Conservation (phyloP, 2,329 filamentous ascomycete genomes). For the Magnaporthales sp. region DNA sequence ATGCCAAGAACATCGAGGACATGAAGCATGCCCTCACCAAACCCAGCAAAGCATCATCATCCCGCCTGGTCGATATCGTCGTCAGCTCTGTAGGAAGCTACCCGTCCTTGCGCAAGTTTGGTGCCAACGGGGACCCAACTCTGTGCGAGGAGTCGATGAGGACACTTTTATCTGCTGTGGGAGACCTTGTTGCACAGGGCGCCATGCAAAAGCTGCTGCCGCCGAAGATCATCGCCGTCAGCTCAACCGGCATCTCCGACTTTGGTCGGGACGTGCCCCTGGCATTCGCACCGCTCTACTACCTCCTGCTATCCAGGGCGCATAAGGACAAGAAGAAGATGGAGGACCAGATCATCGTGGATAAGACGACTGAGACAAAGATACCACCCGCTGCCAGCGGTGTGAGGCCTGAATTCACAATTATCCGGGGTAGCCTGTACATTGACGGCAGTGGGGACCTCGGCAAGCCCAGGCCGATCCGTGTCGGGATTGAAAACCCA, state of each 20-base stretch:
- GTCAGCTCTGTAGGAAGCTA: constrained; percentile 37
- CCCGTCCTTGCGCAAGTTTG: constrained; percentile 15
- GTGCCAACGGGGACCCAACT: constrained; percentile 30
- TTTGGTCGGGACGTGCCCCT: constrained; percentile 29
- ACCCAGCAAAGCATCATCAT: constrained; percentile 7
- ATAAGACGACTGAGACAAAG: constrained; percentile 16
- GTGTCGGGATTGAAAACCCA: constrained; percentile 19
- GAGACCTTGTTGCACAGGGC: constrained; percentile 17
- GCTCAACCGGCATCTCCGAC: constrained; percentile 31
- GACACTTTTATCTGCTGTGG: constrained; percentile 27
- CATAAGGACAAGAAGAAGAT: constrained; percentile 35
- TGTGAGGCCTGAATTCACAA: constrained; percentile 15
- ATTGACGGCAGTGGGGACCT: constrained; percentile 13
- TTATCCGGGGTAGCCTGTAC: constrained; percentile 23
- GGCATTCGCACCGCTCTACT: constrained; percentile 29
- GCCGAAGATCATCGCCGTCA: constrained; percentile 28
- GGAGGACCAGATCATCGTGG: constrained; percentile 25
- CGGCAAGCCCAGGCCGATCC: neutral
- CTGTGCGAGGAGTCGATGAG: constrained; percentile 36
- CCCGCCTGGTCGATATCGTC: constrained; percentile 31
- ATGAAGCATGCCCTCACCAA: constrained; percentile 27
- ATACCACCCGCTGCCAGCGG: constrained; percentile 15
- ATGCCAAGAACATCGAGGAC: constrained; percentile 30
- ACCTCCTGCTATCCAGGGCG: constrained; percentile 23
- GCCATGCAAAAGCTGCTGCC: constrained; percentile 14